Evolutionary conservation across 2,329 filamentous ascomycete genomes (phyloP).

Genomic region (Trichoderma lentiforme): DNA sequence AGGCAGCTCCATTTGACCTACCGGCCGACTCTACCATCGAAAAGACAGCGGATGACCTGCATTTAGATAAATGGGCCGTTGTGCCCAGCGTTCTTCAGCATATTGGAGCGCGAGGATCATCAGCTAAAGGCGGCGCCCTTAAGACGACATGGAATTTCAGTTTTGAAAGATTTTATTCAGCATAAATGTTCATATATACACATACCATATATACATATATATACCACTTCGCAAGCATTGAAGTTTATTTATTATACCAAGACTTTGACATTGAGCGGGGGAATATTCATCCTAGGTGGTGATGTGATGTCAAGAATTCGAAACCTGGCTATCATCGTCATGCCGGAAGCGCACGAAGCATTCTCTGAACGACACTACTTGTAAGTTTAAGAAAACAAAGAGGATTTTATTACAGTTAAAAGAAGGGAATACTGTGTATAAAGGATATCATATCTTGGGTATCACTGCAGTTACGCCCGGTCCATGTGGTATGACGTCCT

Average conservation of each 20-base stretch:
- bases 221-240: not conserved
- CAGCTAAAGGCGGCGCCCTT: conserved; percentile 24
- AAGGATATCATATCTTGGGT: not conserved
- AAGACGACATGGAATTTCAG: conserved; percentile 34
- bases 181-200: not conserved
- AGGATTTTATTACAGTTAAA: not conserved
- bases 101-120: conserved; percentile 29
- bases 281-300: no score
- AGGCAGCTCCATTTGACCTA: conserved; percentile 22
- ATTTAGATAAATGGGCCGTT: conserved; percentile 31
- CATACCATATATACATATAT: not conserved
- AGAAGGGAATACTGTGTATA: not conserved
- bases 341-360: not conserved
- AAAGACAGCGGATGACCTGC: conserved; percentile 25
- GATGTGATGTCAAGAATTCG: not conserved
- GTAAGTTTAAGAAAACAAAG: not conserved
- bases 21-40: conserved; percentile 33
- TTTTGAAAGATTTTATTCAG: conserved; percentile 25
- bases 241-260: not conserved
- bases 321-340: no score
- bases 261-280: not conserved
- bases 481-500: conserved; percentile 6
- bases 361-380: no score
- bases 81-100: conserved; percentile 35
- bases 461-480: not conserved